Conservation (phyloP, 1,284 basidiomycete genomes). For the Trametes hirsuta region DNA sequence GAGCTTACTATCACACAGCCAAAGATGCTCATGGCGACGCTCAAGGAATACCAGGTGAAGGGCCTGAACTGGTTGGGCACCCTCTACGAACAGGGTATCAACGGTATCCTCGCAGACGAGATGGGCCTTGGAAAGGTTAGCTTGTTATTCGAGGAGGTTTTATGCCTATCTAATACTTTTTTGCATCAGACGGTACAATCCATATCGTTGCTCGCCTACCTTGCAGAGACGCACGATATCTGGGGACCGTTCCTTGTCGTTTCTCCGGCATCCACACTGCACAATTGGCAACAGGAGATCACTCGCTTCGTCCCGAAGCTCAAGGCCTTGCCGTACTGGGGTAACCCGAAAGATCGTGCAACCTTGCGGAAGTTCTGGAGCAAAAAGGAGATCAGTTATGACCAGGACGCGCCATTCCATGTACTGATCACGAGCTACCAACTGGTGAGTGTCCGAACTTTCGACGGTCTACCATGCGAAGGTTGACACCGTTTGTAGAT, state of each 20-base stretch:
- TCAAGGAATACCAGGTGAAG: conserved; percentile 99
- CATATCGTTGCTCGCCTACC: conserved; percentile 94
- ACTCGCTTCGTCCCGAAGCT: conserved; percentile 93
- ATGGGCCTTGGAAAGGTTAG: conserved; percentile 94
- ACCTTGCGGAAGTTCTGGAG: conserved; percentile 98
- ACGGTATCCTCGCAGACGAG: conserved; percentile 97
- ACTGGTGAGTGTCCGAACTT: conserved; percentile 57
- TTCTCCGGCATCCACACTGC: conserved; percentile 95
- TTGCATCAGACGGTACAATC: conserved; percentile 90
- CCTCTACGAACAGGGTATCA: conserved; percentile 98
- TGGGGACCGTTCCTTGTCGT: conserved; percentile 99
- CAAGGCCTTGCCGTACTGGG: conserved; percentile 98
- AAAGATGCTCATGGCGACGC: conserved; percentile 93
- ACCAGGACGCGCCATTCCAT: conserved; percentile 96
- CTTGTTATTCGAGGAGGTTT: background rate
- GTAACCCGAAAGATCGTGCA: conserved; percentile 94
- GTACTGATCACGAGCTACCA: conserved; percentile 98
- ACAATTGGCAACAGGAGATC: conserved; percentile 99
- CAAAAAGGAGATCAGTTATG: conserved; percentile 95
- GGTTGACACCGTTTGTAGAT: conserved; percentile 50
- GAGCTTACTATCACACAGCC: conserved; percentile 90
- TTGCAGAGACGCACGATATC: conserved; percentile 97
- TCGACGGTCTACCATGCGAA: too few species aligned
- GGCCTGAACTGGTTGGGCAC: conserved; percentile 99
- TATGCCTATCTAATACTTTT: background rate